Evolutionary conservation across 1,139 yeast species (phyloP), one percentile per base, ranked within the genome.

Genomic region (Lodderomyces margitis): DNA sequence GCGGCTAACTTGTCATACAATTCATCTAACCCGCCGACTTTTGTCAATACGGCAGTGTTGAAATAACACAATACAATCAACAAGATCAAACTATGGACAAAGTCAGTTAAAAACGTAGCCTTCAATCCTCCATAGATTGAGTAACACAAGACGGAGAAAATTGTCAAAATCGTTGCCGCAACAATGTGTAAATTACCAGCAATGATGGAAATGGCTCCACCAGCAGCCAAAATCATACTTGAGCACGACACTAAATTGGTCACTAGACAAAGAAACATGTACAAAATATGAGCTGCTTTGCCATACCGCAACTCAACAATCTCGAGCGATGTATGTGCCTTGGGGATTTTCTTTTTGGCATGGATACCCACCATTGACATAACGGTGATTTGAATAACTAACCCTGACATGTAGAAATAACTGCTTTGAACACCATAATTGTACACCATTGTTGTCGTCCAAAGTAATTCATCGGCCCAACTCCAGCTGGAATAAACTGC

Each of bases 401-500:
- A 79, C 40, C 81, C 81, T 9, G 77, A 74, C 16, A 79, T 80
- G 51, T 74, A 73, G 28, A 64, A 74, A 51, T 66, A 70, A 5
- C 75, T 70, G 35, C 79, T 80, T n/a, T 83, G 72, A 35, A 88
- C 75, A 54, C 96, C 96, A 51, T 85, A 80, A 44, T 74, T 74
- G 61, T 84, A 86, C 15, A 87, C 87, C 59, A 83, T 87, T n/a
- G 91, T 33, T 12, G 36, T 33, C 21, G 36, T 12, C 16, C 17
- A 21, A 12, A 33, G 72, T 37, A 87, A 64, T 2, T 95, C 86
- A 2, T 95, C 92, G 36, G 91, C 88, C 96, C 96, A 88, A 5
- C 96, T 87, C 96, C 96, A 88, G 10, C 92, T 81, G 16, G 89
- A 81, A 8, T 87, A 95, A 30, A 88, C 95, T 6, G 95, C 95